Conservation (phyloP, 1,284 basidiomycete species). For the Cystobasidium pallidum region DNA sequence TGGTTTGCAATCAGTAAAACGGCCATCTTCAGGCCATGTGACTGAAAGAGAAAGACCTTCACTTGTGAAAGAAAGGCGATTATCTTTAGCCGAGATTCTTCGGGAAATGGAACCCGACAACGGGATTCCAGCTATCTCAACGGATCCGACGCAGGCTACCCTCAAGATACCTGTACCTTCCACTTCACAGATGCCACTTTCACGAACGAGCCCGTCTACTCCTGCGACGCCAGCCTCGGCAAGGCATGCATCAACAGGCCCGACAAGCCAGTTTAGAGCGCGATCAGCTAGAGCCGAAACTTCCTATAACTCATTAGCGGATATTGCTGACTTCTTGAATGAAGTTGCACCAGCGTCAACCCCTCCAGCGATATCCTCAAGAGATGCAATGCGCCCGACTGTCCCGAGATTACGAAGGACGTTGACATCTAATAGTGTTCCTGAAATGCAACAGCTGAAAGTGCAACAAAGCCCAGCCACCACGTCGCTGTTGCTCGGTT, state of each 20-base stretch:
- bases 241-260: neutral
- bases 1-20: neutral
- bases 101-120: conserved; percentile 2
- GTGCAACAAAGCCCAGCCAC: neutral
- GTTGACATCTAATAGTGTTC: neutral
- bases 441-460: neutral
- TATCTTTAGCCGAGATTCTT: conserved; percentile 30
- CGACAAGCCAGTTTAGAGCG: conserved; percentile 9
- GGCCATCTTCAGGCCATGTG: neutral
- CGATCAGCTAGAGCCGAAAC: conserved; percentile 26
- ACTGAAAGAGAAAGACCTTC: neutral
- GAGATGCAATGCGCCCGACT: too few species aligned
- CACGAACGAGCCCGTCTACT: neutral
- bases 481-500: neutral
- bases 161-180: conserved; percentile 4
- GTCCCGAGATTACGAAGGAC: neutral
- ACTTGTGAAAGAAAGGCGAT: conserved; percentile 12
- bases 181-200: neutral
- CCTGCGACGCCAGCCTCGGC: neutral
- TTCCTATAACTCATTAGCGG: neutral
- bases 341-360: conserved; percentile 3
- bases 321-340: conserved; percentile 42
- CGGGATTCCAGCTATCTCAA: neutral
- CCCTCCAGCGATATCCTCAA: neutral
- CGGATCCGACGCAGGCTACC: neutral